phyloP scores from a whole-genome alignment of 2,329 filamentous ascomycete genomes.

The Dactylellina drechsleri region DNA sequence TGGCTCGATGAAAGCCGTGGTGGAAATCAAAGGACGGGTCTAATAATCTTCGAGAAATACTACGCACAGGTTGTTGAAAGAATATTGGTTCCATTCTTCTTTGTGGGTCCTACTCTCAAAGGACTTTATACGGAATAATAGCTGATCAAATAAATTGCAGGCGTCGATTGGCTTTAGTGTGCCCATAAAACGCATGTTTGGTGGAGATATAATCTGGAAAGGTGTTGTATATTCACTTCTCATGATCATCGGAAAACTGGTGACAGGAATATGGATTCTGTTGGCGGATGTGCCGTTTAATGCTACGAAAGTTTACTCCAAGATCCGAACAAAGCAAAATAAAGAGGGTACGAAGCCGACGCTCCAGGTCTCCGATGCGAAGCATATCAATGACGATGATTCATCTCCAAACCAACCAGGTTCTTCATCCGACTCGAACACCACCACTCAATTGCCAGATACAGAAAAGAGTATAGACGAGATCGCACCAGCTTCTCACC shows the following conservation, averaged over 20 bases:
- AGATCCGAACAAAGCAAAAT: neutral
- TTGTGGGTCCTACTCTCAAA: slow-evolving; percentile 65
- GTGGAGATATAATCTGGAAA: slow-evolving; percentile 73
- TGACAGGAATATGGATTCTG: slow-evolving; percentile 71
- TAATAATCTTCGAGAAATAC: slow-evolving; percentile 62
- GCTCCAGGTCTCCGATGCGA: neutral
- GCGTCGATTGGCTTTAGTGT: slow-evolving; percentile 80
- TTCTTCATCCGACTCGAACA: neutral
- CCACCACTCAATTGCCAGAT: neutral
- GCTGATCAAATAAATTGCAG: slow-evolving; percentile 56
- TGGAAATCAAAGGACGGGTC: slow-evolving; percentile 13
- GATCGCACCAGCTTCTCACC: slow-evolving; percentile 1
- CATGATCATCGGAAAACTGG: slow-evolving; percentile 73
- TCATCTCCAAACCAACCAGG: neutral
- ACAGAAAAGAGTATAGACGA: neutral
- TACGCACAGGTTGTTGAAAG: slow-evolving; percentile 62
- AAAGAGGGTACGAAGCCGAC: neutral
- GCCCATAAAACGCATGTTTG: slow-evolving; percentile 76
- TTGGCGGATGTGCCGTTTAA: slow-evolving; percentile 56
- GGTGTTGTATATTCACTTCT: slow-evolving; percentile 77
- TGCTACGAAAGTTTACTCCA: slow-evolving; percentile 58
- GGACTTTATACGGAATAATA: slow-evolving; percentile 16
- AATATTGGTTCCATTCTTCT: slow-evolving; percentile 77
- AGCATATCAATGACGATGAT: neutral
- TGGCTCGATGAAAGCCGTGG: slow-evolving; percentile 67